Percentiles rank a stretch among this genome's conserved stretches.
Evolutionary conservation across 1,284 basidiomycete genomes (phyloP).

Genomic region (Trametes polyzona): DNA sequence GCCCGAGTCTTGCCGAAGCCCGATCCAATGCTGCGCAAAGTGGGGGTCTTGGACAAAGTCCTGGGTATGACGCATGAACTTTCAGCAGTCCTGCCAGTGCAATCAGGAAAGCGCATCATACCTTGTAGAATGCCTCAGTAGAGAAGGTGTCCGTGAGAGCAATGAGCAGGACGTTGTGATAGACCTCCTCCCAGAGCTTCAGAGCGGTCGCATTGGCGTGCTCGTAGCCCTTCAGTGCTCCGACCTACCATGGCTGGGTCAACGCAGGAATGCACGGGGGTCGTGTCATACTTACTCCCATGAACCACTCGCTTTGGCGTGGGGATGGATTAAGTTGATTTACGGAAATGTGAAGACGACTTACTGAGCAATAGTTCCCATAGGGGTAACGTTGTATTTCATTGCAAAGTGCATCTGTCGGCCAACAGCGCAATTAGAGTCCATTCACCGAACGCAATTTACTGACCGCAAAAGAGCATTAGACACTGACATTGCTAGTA

Average conservation of each 20-base stretch:
- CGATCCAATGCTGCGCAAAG: constrained; percentile 73
- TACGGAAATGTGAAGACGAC: constrained; percentile 34
- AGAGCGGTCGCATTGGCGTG: constrained; percentile 75
- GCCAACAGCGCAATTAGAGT: too few species aligned
- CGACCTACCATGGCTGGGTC: too few species aligned
- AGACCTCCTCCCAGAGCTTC: constrained; percentile 84
- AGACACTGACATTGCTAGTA: constrained; percentile 77
- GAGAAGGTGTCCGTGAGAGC: constrained; percentile 95
- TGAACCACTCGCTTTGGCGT: constrained; percentile 84
- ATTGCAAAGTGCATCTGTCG: constrained; percentile 78
- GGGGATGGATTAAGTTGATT: not conserved
- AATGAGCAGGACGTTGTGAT: constrained; percentile 60
- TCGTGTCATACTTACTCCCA: constrained; percentile 65
- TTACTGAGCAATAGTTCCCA: constrained; percentile 91
- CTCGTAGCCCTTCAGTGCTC: constrained; percentile 82
- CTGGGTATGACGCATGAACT: constrained; percentile 39
- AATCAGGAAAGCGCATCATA: constrained; percentile 28
- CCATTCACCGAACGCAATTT: not conserved
- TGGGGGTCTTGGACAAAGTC: constrained; percentile 66
- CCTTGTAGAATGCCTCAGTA: constrained; percentile 81
- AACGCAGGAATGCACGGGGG: too few species aligned
- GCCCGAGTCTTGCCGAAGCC: constrained; percentile 91
- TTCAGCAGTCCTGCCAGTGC: not conserved
- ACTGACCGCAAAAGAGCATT: not conserved
- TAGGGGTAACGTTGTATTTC: constrained; percentile 68